Percentiles rank a stretch among this genome's conserved stretches.
These are phyloP conservation scores for Cucumis sativus DNA, from an alignment of 306 rosid genomes.

Conservation along the genomic window DNA sequence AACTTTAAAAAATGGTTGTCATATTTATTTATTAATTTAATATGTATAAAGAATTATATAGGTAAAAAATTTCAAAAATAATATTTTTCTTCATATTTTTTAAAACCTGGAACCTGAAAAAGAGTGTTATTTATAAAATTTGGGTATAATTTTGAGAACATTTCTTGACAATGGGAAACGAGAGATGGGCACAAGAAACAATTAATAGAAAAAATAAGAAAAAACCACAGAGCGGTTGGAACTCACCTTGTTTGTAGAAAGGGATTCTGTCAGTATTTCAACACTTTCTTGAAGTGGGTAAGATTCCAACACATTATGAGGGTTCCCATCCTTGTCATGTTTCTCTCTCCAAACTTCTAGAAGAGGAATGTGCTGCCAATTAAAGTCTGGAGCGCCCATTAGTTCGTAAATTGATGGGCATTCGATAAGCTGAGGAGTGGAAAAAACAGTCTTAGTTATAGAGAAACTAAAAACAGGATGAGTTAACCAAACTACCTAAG, in stretches of 20 bases:
- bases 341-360: slow-evolving; percentile 73
- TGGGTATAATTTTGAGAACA: neutral
- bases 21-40: neutral
- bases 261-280: slow-evolving; percentile 53
- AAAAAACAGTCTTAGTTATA: neutral
- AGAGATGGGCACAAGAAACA: neutral
- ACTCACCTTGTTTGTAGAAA: slow-evolving; percentile 63
- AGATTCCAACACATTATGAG: slow-evolving; percentile 55
- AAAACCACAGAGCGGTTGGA: neutral
- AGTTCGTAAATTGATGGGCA: slow-evolving; percentile 89
- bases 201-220: neutral
- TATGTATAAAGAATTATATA: neutral
- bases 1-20: neutral
- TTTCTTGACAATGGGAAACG: neutral
- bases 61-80: neutral
- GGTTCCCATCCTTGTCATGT: slow-evolving; percentile 36
- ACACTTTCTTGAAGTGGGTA: slow-evolving; percentile 50
- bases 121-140: neutral
- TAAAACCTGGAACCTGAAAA: neutral
- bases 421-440: slow-evolving; percentile 67
- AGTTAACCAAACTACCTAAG: neutral
- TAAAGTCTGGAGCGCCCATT: slow-evolving; percentile 50
- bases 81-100: neutral
- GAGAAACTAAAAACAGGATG: neutral
- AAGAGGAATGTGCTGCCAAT: slow-evolving; percentile 58